phyloP scores from a whole-genome alignment of 176 grass and related monocot genomes.

The Oryza meyeriana region DNA sequence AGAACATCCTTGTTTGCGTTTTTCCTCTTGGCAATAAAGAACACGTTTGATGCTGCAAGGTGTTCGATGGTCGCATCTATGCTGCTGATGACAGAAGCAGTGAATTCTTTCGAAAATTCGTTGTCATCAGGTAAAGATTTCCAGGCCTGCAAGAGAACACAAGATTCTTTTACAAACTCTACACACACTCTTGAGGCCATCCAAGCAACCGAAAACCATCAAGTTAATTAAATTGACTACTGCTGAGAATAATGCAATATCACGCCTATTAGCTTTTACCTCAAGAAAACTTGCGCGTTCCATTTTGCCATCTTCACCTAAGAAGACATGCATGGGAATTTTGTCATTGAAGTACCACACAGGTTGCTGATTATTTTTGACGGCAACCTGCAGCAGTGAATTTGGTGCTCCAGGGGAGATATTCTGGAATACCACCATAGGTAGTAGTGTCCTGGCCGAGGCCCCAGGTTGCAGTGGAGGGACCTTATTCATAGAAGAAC shows the following conservation, averaged over 20 bases:
- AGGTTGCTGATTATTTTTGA: conserved; percentile 98
- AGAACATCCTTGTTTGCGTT: conserved; percentile 83
- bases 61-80: conserved; percentile 74
- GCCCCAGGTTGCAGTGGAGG: conserved; percentile 75
- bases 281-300: conserved; percentile 85
- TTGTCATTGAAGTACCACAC: conserved; percentile 99
- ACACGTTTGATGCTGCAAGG: conserved; percentile 72
- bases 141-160: conserved; percentile 58
- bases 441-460: conserved; percentile 75
- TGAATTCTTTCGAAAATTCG: conserved; percentile 71
- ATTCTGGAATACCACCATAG: conserved; percentile 91
- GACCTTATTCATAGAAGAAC: conserved; percentile 50
- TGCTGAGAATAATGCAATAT: not conserved
- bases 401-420: conserved; percentile 67
- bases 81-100: conserved; percentile 59
- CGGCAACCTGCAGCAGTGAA: conserved; percentile 72
- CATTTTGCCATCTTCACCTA: conserved; percentile 95
- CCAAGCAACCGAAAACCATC: not conserved
- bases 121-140: conserved; percentile 91
- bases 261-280: conserved; percentile 37
- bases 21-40: conserved; percentile 91
- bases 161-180: not conserved
- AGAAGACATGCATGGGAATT: conserved; percentile 67
- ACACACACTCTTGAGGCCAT: not conserved
- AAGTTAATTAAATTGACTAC: not conserved